Percentiles rank a stretch among this genome's conserved stretches.
Conservation (phyloP, 345 rosid species). For the Acer negundo region DNA sequence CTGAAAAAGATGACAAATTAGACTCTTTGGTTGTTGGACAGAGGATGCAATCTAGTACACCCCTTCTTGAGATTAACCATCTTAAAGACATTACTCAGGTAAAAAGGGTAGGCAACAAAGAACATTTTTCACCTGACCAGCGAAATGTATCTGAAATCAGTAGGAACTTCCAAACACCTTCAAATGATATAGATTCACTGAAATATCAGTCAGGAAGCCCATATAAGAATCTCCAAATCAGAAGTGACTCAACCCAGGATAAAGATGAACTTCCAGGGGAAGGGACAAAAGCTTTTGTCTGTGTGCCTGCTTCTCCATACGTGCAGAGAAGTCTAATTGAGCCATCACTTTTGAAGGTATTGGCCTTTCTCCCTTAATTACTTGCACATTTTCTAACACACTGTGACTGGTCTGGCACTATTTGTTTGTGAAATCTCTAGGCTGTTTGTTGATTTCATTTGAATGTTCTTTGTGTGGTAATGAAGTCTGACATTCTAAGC, state of each 20-base stretch:
- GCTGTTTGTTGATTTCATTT: constrained; percentile 26
- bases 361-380: constrained; percentile 16
- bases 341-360: constrained; percentile 45
- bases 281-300: constrained; percentile 32
- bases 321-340: constrained; percentile 28
- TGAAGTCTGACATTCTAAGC: constrained; percentile 24
- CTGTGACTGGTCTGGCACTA: constrained; percentile 13
- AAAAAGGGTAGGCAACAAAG: constrained; percentile 33
- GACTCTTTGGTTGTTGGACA: constrained; percentile 30
- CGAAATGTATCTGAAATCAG: constrained; percentile 34
- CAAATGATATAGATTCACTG: constrained; percentile 21
- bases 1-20: constrained; percentile 27
- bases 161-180: constrained; percentile 26
- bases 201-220: constrained; percentile 29
- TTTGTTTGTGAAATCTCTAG: constrained; percentile 12
- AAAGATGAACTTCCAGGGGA: constrained; percentile 33
- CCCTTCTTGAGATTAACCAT: constrained; percentile 28
- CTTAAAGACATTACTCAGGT: constrained; percentile 30
- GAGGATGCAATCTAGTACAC: constrained; percentile 26
- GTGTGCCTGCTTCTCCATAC: constrained; percentile 34
- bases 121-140: constrained; percentile 19
- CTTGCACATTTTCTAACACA: constrained; percentile 10
- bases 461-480: constrained; percentile 24
- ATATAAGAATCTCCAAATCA: constrained; percentile 22
- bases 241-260: constrained; percentile 26